Evolutionary conservation across 164 flowering plant genomes (phyloP), one percentile per base, ranked within the genome.

Genomic region (Euptelea pleiosperma): DNA sequence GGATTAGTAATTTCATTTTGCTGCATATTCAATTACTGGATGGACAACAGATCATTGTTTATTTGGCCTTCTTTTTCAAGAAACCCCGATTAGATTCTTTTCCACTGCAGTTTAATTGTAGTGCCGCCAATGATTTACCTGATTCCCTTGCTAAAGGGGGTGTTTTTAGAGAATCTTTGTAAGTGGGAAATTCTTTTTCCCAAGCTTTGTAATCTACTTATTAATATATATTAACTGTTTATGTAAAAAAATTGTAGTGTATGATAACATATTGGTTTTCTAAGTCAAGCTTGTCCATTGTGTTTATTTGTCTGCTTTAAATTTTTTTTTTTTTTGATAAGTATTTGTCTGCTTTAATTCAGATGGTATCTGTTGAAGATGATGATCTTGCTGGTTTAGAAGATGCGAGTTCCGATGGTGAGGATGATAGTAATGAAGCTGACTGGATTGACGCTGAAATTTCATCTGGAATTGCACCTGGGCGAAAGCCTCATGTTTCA

Each of bases 281-380:
- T 25, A 33, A 18, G n/a, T 4, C 26, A 37, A n/a, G 25, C 8
- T 40, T 12, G n/a, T 15, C 36, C n/a, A n/a, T 39, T 3, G 4
- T 19, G 22, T 29, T 5, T 47, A n/a, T n/a, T n/a, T n/a, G n/a
- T n/a, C n/a, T 35, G 1, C 4, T 54, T 8, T 34, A 18, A 1
- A 22, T 30, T 18, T 30, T 7, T 55, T 30, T 33, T 2, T 41
- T 1, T 1, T 60, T 19, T 35, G 33, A 8, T 22, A 1, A 21
- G 41, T 46, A 36, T 8, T 24, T 63, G 34, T n/a, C 4, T 25
- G 10, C 29, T 63, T 49, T 18, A 3, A 16, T 63, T 61, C 70
- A 94, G 97, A 87, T 91, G 96, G 93, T 89, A 16, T 86, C 95
- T 72, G 89, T 87, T 35, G 99, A 89, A 64, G 97, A 91, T 16